Evolutionary conservation across 306 rosid genomes (phyloP), one percentile per base, ranked within the genome.

Genomic region (Lathyrus aphaca): DNA sequence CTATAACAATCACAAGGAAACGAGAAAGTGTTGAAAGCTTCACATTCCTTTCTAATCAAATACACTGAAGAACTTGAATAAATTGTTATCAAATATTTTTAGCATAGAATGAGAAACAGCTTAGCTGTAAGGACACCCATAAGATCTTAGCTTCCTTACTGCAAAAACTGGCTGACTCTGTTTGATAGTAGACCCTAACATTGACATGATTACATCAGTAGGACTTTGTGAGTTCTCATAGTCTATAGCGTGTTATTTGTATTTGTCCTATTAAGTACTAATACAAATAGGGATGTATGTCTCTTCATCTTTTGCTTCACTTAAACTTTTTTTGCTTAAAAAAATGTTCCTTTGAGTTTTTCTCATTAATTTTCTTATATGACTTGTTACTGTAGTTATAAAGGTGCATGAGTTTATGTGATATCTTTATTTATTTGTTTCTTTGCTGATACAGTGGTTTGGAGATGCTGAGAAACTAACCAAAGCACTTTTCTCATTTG

Each of bases 381-480:
- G 32, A 43, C 18, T 39, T 8, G 17, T 53, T 63, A 11, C 16
- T n/a, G 37, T n/a, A 2, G 15, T 58, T n/a, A 35, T 35, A 19
- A 39, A 58, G 75, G 30, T 35, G 8, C 51, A 27, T 46, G 60
- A 35, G 13, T 44, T 54, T 29, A 38, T 68, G 61, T 45, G 51
- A 30, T 35, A 21, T 43, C 64, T 80, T 55, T 56, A n/a, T 59
- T 37, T 55, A n/a, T 54, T 72, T 77, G 14, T 69, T 56, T 58
- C 27, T 77, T 73, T 66, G 62, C 35, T 69, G 64, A 64, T 76
- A 74, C 92, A 94, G 97, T 94, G 99, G 97, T 94, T 94, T 57
- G 99, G 99, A 68, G 97, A 94, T 79, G 97, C 99, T 68, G 99
- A 94, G 85, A 94, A 94, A 91, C 88, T 94, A 73, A 94, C 97